Evolutionary conservation across 2,329 filamentous ascomycete species (phyloP), one percentile per base, ranked within the genome.

Genomic region (Fonsecaea multimorphosa): DNA sequence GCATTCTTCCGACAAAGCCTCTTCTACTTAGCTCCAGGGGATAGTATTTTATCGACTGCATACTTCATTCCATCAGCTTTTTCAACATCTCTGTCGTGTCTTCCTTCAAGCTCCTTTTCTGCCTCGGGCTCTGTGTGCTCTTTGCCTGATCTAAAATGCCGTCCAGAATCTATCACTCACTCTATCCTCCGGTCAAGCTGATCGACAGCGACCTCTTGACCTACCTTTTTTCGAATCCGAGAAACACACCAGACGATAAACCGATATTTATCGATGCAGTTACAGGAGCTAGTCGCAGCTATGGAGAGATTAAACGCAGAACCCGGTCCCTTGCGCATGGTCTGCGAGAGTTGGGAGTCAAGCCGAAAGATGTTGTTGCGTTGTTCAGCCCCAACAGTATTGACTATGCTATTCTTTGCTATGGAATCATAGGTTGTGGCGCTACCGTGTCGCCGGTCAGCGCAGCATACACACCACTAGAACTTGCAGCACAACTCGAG

Each of bases 371-470:
- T 3, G 85, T 85, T 0, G 82, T 89, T 1, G 81, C 85, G 0
- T 76, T 90, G 1, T 89, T 89, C 76, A 84, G 83, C 61, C 91
- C 93, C 22, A 97, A 98, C 76, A 88, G 85, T 76, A 90, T 97
- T 74, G 93, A 97, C 77, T 92, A 89, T 0, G 89, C 92, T 0
- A 83, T 89, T 2, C 78, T 92, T 53, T 92, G 87, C 77, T 92
- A 91, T 83, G 93, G 92, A 24, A 84, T 87, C 12, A 86, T 90
- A 71, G 97, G 92, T 89, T 91, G 92, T 1, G 93, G 92, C 54
- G 93, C 91, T 34, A 82, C 91, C 53, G 80, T 92, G 8, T 92
- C 90, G 16, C 92, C 93, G 0, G 92, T 92, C 3, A 97, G 97
- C 74, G 93, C 93, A 22, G 87, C 88, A 2, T 97, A 97, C 78